Evolutionary conservation across 441 rosid genomes (phyloP).

Genomic region (Pelargonium cotyledonis): DNA sequence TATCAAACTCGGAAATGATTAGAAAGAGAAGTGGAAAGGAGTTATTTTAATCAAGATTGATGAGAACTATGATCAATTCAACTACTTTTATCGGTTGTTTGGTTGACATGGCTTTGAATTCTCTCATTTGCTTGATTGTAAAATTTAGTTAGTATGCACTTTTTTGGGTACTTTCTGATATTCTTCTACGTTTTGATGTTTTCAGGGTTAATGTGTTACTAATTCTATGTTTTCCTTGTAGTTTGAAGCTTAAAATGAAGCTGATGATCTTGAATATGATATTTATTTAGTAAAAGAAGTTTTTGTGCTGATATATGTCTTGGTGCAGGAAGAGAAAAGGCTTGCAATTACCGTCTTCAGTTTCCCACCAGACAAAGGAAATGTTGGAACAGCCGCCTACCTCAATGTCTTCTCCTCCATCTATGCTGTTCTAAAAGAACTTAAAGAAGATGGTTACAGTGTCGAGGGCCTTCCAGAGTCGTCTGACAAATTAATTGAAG

Average conservation of each 20-base stretch:
- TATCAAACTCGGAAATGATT: no score
- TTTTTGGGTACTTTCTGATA: neutral
- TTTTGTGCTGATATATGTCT: slow-evolving; percentile 5
- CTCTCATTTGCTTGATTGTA: neutral
- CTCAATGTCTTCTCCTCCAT: slow-evolving; percentile 93
- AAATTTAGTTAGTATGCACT: neutral
- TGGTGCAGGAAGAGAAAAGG: slow-evolving; percentile 76
- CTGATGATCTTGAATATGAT: no score
- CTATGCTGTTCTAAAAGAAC: slow-evolving; percentile 79
- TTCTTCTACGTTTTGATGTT: neutral
- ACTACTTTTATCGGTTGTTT: neutral
- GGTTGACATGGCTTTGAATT: neutral
- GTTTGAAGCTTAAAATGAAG: neutral
- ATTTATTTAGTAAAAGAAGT: neutral
- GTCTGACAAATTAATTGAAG: slow-evolving; percentile 82
- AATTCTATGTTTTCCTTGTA: neutral
- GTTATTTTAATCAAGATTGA: neutral
- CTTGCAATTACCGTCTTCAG: slow-evolving; percentile 95
- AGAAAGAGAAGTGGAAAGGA: no score
- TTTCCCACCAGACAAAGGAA: slow-evolving; percentile 98
- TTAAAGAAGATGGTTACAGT: slow-evolving; percentile 75
- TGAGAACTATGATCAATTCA: neutral
- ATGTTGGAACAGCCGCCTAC: slow-evolving; percentile 93
- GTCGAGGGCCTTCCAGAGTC: slow-evolving; percentile 90
- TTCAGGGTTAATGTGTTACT: neutral